Percentiles rank a stretch among this genome's conserved stretches.
Conservation (phyloP, 2,329 filamentous ascomycete genomes). For the Sporothrix pseudoabietina region DNA sequence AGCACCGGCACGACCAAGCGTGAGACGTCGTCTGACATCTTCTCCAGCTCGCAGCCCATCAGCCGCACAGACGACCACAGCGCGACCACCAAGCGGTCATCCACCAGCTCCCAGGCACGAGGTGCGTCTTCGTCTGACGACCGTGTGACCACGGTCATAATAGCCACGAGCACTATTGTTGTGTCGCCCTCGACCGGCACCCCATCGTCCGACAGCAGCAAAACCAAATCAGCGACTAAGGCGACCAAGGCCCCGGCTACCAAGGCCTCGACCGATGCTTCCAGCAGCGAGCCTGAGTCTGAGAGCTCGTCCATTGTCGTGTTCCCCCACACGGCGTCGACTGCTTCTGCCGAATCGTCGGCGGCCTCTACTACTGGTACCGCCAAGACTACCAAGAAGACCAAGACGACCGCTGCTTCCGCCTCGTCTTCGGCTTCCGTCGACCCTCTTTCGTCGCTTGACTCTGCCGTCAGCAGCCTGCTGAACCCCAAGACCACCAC, state of each 20-base stretch:
- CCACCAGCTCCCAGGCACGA: slow-evolving; percentile 22
- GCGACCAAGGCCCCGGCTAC: background rate
- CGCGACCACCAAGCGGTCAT: slow-evolving; percentile 8
- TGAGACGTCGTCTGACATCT: slow-evolving; percentile 31
- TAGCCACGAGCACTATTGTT: slow-evolving; percentile 37
- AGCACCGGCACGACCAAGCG: slow-evolving; percentile 35
- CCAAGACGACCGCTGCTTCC: slow-evolving; percentile 8
- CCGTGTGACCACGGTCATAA: slow-evolving; percentile 39
- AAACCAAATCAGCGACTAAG: slow-evolving; percentile 25
- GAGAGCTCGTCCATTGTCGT: slow-evolving; percentile 31
- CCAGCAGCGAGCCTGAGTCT: slow-evolving; percentile 31
- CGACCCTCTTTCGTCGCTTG: slow-evolving; percentile 19
- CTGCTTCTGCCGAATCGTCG: background rate
- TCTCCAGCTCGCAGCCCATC: slow-evolving; percentile 21
- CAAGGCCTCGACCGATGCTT: slow-evolving; percentile 22
- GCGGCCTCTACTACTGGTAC: background rate
- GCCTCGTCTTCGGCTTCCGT: background rate
- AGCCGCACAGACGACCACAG: slow-evolving; percentile 14
- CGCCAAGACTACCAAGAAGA: slow-evolving; percentile 16
- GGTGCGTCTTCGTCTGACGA: background rate
- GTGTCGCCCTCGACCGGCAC: slow-evolving; percentile 32
- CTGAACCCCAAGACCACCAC: slow-evolving; percentile 12
- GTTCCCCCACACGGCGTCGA: slow-evolving; percentile 17
- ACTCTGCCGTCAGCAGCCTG: slow-evolving; percentile 19
- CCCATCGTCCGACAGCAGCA: background rate